Percentiles rank a stretch among this genome's conserved stretches.
Conservation (phyloP, 768 basidiomycete genomes). For the Tricholoma sp. region DNA sequence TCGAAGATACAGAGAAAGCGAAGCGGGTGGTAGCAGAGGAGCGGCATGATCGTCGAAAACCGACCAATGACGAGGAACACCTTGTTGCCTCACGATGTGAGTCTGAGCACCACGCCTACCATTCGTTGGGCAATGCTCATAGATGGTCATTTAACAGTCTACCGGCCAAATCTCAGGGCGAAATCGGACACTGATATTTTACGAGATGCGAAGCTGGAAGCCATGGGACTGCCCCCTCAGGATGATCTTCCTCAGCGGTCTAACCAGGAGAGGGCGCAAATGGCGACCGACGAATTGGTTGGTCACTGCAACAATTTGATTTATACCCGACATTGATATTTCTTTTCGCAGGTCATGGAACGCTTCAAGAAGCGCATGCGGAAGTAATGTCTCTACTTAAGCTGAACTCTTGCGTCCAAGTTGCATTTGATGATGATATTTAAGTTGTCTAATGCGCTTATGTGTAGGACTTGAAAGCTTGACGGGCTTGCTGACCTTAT, state of each 20-base stretch:
- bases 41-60: constrained; percentile 51
- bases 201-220: constrained; percentile 82
- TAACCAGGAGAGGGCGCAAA: constrained; percentile 58
- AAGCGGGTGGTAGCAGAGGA: constrained; percentile 82
- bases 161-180: constrained; percentile 73
- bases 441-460: neutral
- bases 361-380: constrained; percentile 97
- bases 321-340: neutral
- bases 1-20: constrained; percentile 96
- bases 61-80: constrained; percentile 69
- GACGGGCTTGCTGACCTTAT: too few species aligned
- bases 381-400: constrained; percentile 36
- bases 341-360: constrained; percentile 70
- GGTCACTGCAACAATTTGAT: constrained; percentile 19
- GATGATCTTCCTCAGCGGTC: constrained; percentile 43
- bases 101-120: constrained; percentile 19
- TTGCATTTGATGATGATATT: neutral
- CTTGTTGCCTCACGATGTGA: constrained; percentile 84
- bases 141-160: constrained; percentile 47
- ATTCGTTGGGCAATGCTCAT: neutral
- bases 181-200: constrained; percentile 88
- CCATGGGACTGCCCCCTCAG: constrained; percentile 68
- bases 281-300: constrained; percentile 90
- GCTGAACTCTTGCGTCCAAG: neutral
- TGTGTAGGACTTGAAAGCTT: too few species aligned